These are phyloP conservation scores for Aspergillus alliaceus DNA, from an alignment of 2,329 filamentous ascomycete species.

Conservation along the genomic window DNA sequence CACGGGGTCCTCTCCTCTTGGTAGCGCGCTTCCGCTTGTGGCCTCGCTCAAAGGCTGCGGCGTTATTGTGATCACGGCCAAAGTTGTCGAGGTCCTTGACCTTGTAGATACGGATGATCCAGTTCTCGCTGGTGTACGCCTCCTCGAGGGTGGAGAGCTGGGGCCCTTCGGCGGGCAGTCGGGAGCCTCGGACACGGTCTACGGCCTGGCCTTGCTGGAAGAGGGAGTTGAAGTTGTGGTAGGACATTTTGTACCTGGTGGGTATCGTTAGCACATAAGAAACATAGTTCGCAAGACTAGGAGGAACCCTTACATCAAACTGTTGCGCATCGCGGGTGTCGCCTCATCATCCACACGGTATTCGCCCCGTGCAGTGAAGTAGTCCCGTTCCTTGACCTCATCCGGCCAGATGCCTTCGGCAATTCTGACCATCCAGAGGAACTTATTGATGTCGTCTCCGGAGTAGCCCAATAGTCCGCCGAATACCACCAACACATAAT, in stretches of 20 bases:
- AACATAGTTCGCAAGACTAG: not conserved
- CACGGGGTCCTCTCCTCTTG: conserved; percentile 44
- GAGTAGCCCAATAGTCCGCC: conserved; percentile 95
- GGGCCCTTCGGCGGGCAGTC: conserved; percentile 80
- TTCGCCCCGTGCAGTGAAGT: conserved; percentile 90
- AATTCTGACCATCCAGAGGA: conserved; percentile 99
- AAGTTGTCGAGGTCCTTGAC: conserved; percentile 98
- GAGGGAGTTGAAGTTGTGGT: conserved; percentile 92
- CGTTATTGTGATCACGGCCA: conserved; percentile 77
- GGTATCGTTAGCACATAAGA: conserved; percentile 20
- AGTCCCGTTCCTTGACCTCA: conserved; percentile 94
- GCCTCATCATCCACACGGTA: conserved; percentile 93
- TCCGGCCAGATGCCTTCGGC: conserved; percentile 99
- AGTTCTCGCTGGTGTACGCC: conserved; percentile 98
- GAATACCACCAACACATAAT: conserved; percentile 97
- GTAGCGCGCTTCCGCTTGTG: conserved; percentile 53
- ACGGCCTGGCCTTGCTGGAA: conserved; percentile 89
- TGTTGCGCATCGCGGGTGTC: conserved; percentile 97
- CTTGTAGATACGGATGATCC: conserved; percentile 99
- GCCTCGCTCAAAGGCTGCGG: conserved; percentile 53
- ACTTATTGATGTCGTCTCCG: conserved; percentile 99
- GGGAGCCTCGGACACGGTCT: conserved; percentile 82
- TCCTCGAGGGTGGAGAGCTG: conserved; percentile 88
- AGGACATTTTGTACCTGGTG: conserved; percentile 98
- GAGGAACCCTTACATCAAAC: conserved; percentile 78